Evolutionary conservation across 768 basidiomycete genomes (phyloP), one percentile per base, ranked within the genome.

Genomic region (Hericium erinaceus): DNA sequence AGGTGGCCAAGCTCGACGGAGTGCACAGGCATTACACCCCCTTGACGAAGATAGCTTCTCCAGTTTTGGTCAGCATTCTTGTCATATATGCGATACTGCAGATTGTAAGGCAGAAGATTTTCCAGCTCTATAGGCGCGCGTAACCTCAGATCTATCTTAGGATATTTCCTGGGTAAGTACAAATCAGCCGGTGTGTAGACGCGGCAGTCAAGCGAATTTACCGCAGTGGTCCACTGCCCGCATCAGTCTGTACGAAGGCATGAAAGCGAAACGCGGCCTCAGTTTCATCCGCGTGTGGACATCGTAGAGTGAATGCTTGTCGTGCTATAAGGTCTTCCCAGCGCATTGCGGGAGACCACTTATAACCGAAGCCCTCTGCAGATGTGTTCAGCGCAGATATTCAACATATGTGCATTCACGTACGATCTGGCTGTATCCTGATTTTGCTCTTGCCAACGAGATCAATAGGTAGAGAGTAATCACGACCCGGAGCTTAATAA

Each of bases 51-150:
- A 73, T 92, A 99, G 67, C 90, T 95, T 61, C 83, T 84, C 86
- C 94, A 98, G 66, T 95, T 95, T 65, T 93, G 90, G 64, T 93
- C 85, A 0, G 89, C 86, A 61, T 97, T 83, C 74, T 94, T 97
- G 76, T 99, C 95, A 63, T 93, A 98, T 38, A 98, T 89, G n/a
- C 93, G 82, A 73, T 97, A 99, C 64, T 93, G 87, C 53, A 98
- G 71, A 64, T 98, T 93, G 72, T 87, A 97, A 0, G 97, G 97
- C 22, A 98, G 74, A 18, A 98, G 74, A 67, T 99, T 99, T 72
- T 99, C 95, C 10, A 99, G 74, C 66, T 99, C 95, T 26, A 99
- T 77, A 0, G 97, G 97, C 13, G 97, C 93, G 39, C 92, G 85
- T 48, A 99, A 82, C 59, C 83, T 87, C 52, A 99, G 76, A 49